Percentiles rank a stretch among this genome's conserved stretches.
phyloP scores from a whole-genome alignment of 2,329 filamentous ascomycete species.

The Zymoseptoria passerinii region DNA sequence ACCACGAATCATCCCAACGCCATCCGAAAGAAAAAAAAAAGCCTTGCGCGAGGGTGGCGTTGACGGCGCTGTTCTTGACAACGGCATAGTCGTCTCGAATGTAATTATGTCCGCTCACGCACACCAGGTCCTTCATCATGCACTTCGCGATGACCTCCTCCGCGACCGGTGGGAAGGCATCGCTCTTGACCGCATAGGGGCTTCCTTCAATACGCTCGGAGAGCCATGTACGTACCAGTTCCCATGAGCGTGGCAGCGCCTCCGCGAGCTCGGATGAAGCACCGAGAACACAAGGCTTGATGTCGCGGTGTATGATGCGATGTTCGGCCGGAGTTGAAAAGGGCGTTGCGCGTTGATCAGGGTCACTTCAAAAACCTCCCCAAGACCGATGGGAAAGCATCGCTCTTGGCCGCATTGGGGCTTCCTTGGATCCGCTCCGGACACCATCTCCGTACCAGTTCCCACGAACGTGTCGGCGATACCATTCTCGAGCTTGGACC shows the following conservation, averaged over 20 bases:
- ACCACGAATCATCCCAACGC: too few species aligned
- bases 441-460: constrained; percentile 98
- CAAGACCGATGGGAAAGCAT: constrained; percentile 68
- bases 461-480: constrained; percentile 97
- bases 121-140: constrained; percentile 55
- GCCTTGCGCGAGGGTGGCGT: too few species aligned
- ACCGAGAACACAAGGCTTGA: constrained; percentile 97
- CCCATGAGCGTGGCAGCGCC: constrained; percentile 97
- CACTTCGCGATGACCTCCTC: constrained; percentile 98
- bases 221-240: constrained; percentile 98
- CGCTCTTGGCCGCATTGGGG: constrained; percentile 94
- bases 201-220: constrained; percentile 96
- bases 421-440: constrained; percentile 92
- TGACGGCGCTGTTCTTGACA: too few species aligned
- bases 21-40: too few species aligned
- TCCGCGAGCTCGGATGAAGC: constrained; percentile 98
- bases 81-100: too few species aligned
- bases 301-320: constrained; percentile 52
- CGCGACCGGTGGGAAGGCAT: constrained; percentile 87
- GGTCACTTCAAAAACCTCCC: too few species aligned
- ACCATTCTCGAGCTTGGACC: constrained; percentile 87
- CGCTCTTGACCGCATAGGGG: constrained; percentile 94
- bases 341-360: constrained; percentile 14
- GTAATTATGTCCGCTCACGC: too few species aligned
- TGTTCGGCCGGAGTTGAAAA: constrained; percentile 67